A percentile compares a stretch with the other conserved stretches of the same genome.
phyloP scores from a whole-genome alignment of 176 grass and related monocot genomes.

The Alloteropsis semialata region DNA sequence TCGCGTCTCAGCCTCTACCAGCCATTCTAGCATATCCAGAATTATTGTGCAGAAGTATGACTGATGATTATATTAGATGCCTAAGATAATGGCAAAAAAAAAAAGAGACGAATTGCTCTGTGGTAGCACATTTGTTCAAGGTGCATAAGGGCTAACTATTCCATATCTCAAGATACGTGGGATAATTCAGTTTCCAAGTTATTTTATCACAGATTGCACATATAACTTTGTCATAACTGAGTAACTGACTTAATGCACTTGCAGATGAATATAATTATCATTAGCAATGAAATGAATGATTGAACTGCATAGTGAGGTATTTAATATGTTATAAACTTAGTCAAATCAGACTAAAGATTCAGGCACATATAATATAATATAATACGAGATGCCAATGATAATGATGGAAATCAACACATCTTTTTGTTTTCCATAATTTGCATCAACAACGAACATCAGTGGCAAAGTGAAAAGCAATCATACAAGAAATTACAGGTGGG shows the following conservation, averaged over 20 bases:
- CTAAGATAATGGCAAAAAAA: neutral
- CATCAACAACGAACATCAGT: neutral
- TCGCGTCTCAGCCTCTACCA: neutral
- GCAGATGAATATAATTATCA: neutral
- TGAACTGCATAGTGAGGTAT: neutral
- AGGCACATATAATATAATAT: too few species aligned
- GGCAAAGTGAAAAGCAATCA: neutral
- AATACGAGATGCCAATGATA: neutral
- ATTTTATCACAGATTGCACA: neutral
- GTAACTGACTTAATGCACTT: neutral
- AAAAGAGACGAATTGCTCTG: neutral
- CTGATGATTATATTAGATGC: neutral
- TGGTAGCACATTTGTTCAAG: neutral
- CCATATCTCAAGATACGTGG: neutral
- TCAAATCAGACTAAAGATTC: neutral
- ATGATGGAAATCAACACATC: neutral
- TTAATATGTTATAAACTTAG: neutral
- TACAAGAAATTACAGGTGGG: neutral
- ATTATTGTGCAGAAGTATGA: neutral
- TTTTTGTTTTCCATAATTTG: neutral
- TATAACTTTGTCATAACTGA: neutral
- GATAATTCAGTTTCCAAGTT: neutral
- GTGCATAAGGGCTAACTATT: neutral
- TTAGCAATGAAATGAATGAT: neutral
- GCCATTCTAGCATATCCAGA: neutral